Evolutionary conservation across 169 alveolate species (phyloP).

Genomic region (Amoebophrya sp.): DNA sequence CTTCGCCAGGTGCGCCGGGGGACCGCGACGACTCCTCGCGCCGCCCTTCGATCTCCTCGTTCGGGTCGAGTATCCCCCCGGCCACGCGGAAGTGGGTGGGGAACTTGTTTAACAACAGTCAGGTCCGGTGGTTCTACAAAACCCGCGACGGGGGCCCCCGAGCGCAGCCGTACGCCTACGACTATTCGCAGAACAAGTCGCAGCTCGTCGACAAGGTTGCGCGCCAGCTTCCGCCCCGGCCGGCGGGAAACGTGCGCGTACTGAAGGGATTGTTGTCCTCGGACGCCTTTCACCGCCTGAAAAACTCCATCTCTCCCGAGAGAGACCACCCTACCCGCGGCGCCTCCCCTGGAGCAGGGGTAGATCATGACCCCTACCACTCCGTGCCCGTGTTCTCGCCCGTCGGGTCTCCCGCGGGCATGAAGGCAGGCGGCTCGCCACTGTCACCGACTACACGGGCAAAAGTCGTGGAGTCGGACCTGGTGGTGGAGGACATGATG

Average conservation of each 20-base stretch:
- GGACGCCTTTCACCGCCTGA: too few relatives aligned
- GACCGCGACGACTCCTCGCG: too few relatives aligned
- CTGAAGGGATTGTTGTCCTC: neutral
- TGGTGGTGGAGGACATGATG: neutral
- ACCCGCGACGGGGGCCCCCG: neutral
- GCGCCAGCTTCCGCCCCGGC: neutral
- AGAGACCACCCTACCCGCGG: too few relatives aligned
- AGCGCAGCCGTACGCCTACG: neutral
- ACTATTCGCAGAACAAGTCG: neutral
- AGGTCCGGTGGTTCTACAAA: neutral
- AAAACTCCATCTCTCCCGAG: too few relatives aligned
- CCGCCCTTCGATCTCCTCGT: too few relatives aligned
- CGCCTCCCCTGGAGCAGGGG: too few relatives aligned
- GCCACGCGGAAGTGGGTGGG: neutral
- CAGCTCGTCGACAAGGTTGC: neutral
- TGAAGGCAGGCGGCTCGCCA: neutral
- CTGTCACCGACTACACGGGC: neutral
- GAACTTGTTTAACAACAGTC: neutral
- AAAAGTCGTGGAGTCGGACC: neutral
- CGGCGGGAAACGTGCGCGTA: too few relatives aligned
- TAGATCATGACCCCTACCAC: too few relatives aligned
- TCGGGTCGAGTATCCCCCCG: too few relatives aligned
- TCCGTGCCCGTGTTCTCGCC: too few relatives aligned
- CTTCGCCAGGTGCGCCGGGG: too few relatives aligned
- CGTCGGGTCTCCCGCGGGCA: neutral